Base-by-base conservation (phyloP, 306 rosid genomes). In the Cotoneaster glaucophyllus region DNA sequence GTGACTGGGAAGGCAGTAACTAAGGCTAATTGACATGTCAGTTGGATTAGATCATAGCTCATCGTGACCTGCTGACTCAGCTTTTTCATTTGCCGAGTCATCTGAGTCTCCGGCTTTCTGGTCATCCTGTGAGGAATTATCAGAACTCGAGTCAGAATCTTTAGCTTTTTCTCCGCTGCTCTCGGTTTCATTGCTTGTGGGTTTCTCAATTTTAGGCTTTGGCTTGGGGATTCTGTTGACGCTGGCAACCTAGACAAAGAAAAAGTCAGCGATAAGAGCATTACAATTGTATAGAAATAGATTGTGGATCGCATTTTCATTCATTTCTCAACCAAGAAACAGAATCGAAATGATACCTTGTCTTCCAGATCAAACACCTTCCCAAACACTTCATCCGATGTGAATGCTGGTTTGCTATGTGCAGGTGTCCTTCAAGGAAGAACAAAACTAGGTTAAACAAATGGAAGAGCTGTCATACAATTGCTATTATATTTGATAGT, bases 141-240 rank as follows among this genome's bases (percentile, higher is more conserved):
- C 86, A 8, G 95, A 77, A 21, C 86, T 84, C 52, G 88, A 68
- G 75, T 83, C 28, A 0, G 93, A 78, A 78, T 56, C 31, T 74
- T 83, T 86, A 1, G 32, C 77, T 7, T 85, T 82, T 74, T 86
- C 84, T 54, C 32, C 85, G 4, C 69, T 74, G 83, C 80, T 84
- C 44, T 86, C 96, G 1, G 91, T 84, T 76, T 87, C 97, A 4
- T 86, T 88, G 83, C 85, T 91, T 18, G 70, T 34, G 13, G 91
- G 79, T 82, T 90, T 92, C 84, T 85, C 91, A 77, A 85, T 67
- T 80, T 86, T 90, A 63, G 98, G 97, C 87, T 90, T 94, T 63
- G 98, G 97, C 89, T 89, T 95, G 32, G 93, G 96, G 80, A 92
- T 95, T 89, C 82, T 89, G 77, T 88, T 85, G 71, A 92, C 48